Base-by-base conservation (phyloP, 2,329 filamentous ascomycete genomes). In the Malbranchea cinnamomea region DNA sequence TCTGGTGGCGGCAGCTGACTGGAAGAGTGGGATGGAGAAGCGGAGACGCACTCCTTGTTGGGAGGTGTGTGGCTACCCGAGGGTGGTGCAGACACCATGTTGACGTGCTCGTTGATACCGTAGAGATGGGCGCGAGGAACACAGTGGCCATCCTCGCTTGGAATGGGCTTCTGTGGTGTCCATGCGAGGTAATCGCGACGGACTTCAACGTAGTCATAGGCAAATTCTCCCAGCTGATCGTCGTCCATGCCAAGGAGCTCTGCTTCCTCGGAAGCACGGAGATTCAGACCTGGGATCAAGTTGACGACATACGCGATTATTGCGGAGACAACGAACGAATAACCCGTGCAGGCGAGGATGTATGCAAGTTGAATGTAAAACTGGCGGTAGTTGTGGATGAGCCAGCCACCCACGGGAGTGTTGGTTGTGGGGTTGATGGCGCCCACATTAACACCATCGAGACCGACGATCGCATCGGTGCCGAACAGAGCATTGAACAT, bases 401-500 rank as follows among this genome's bases (percentile, higher is more conserved):
- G 61, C 75, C 76, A 81, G 34, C 77, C 77, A 30, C 77, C 76
- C 28, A 60, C 50, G 7, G 39, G 41, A 4, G 45, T 46, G 11
- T 56, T 54, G 1, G 56, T 60, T 10, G 35, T 37, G 6, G 45
- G 38, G 28, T 51, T 51, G 30, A 63, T 63, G 31, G 50, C 55
- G 28, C 51, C 52, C n/a, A 49, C 49, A 43, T 63, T 63, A 48
- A 67, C 65, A 35, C 79, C 79, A 49, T 85, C 79, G 20, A 87
- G 74, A 31, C 66, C 64, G 30, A 80, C 73, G 41, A 85, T 78
- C 55, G 78, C 75, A 47, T 76, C 67, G 39, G 78, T 73, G 42
- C 71, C 79, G 49, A 87, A 83, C 39, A 87, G 58, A 39, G 75
- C 80, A 33, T 82, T 87, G 56, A 81, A 64, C 36, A 84, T 56